Percentiles rank a stretch among this genome's conserved stretches.
Conservation (phyloP, 2,329 filamentous ascomycete genomes). For the Fusarium nelsonii region DNA sequence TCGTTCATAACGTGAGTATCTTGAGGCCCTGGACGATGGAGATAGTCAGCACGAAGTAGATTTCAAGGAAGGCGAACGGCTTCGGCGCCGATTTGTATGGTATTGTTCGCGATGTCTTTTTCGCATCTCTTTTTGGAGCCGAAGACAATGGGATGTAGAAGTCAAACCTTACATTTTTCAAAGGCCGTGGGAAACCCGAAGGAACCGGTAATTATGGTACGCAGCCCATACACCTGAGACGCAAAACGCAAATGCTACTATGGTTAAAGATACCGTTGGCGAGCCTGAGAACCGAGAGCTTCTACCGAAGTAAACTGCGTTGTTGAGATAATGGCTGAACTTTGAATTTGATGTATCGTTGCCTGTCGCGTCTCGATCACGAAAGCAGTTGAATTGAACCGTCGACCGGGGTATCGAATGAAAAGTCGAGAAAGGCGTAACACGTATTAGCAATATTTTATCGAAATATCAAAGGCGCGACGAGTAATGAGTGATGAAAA, state of each 20-base stretch:
- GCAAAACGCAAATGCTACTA: constrained; percentile 9
- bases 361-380: constrained; percentile 30
- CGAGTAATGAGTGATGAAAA: constrained; percentile 10
- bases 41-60: constrained; percentile 22
- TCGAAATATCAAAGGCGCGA: constrained; percentile 4
- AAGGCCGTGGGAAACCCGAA: constrained; percentile 35
- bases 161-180: constrained; percentile 43
- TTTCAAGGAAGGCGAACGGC: not conserved
- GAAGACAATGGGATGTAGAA: not conserved
- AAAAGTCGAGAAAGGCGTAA: constrained; percentile 13
- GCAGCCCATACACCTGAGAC: constrained; percentile 41
- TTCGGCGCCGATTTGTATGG: not conserved
- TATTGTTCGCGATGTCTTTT: not conserved
- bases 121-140: not conserved
- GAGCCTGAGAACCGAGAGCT: not conserved
- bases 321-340: constrained; percentile 5
- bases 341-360: constrained; percentile 13
- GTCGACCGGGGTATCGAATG: constrained; percentile 18
- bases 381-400: constrained; percentile 9
- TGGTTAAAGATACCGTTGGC: not conserved
- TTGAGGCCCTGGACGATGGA: constrained; percentile 66
- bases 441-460: constrained; percentile 14
- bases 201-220: constrained; percentile 21
- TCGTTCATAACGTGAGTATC: constrained; percentile 70
- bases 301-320: not conserved